Base-by-base conservation (phyloP, 192 early-diverging fungal species). In the Backusella tuberculispora region DNA sequence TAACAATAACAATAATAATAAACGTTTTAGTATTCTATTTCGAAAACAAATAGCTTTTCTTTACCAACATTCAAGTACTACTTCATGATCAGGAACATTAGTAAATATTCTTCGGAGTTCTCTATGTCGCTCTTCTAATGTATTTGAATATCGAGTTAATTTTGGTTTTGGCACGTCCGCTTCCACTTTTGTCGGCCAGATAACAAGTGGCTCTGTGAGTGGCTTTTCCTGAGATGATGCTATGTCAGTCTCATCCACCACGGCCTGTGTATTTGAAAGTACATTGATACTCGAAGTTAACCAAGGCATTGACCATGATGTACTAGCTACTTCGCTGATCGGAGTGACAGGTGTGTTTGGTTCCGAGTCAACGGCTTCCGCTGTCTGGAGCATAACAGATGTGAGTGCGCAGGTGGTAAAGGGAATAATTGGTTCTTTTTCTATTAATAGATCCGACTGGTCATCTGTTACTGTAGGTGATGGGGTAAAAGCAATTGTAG, bases 291-390 rank as follows among this genome's bases (percentile, higher is more conserved):
- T 69, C 4, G 77, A 69, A 7, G 68, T 65, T 3, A 80, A 60
- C 79, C 79, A 80, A 6, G 79, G 79, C 50, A 80, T 74, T 34
- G 64, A 41, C 79, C 79, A 80, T 9, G 79, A 76, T 9, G 60
- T 56, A 1, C 43, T 40, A 26, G 9, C 34, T 26, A 24, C 19
- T 8, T 69, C 44, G 46, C 26, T 47, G 15, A 3, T 6, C 24
- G 24, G 45, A 26, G 21, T 60, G 9, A 26, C 53, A 26, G 53
- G 53, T 26, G 53, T 60, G 17, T 19, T 14, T 5, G 53, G 53
- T 26, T 60, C 53, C 53, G 53, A 60, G 12, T 41, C 45, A 26
- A 43, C 72, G 26, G 26, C 45, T 14, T 60, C 47, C 4, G 47
- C 71, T 34, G 72, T 71, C 15, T 65, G 63, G 12, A 77, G 65